A percentile compares a stretch with the other conserved stretches of the same genome.
Evolutionary conservation across 148 eudicot genomes (phyloP).

Genomic region (Linanthus parryae): DNA sequence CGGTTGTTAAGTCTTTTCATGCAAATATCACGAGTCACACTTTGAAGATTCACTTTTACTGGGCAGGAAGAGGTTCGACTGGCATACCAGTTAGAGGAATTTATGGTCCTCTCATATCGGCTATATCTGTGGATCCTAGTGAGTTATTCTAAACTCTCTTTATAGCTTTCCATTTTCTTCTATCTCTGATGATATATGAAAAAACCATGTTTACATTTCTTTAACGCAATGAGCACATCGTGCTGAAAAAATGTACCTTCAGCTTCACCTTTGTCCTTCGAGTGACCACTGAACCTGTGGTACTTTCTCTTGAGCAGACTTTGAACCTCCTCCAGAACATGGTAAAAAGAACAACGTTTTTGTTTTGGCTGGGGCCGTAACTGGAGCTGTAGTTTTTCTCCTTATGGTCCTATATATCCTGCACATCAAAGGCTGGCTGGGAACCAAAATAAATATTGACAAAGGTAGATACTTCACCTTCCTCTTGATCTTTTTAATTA

Average conservation of each 20-base stretch:
- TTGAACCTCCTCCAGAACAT: constrained; percentile 23
- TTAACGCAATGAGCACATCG: neutral
- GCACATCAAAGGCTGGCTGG: constrained; percentile 35
- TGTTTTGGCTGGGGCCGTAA: constrained; percentile 20
- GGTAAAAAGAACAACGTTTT: constrained; percentile 12
- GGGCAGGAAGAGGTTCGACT: constrained; percentile 59
- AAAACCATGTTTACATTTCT: neutral
- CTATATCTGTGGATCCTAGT: constrained; percentile 54
- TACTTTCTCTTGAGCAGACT: constrained; percentile 22
- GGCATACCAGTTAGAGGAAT: constrained; percentile 52
- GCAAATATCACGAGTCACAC: constrained; percentile 34
- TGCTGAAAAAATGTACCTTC: neutral
- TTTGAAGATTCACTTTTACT: constrained; percentile 48
- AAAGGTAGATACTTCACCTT: constrained; percentile 28
- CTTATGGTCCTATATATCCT: constrained; percentile 25
- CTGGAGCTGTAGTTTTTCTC: constrained; percentile 27
- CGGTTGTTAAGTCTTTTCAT: constrained; percentile 28
- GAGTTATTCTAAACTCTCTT: constrained; percentile 11
- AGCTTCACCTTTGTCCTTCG: neutral
- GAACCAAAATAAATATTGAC: constrained; percentile 29
- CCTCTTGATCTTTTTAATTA: neutral
- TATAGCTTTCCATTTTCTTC: neutral
- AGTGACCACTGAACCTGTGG: constrained; percentile 4
- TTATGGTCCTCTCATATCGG: constrained; percentile 57
- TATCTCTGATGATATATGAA: neutral